Percentiles rank a stretch among this genome's conserved stretches.
Evolutionary conservation across 169 alveolate species (phyloP).

Genomic region (Perkinsus olseni): DNA sequence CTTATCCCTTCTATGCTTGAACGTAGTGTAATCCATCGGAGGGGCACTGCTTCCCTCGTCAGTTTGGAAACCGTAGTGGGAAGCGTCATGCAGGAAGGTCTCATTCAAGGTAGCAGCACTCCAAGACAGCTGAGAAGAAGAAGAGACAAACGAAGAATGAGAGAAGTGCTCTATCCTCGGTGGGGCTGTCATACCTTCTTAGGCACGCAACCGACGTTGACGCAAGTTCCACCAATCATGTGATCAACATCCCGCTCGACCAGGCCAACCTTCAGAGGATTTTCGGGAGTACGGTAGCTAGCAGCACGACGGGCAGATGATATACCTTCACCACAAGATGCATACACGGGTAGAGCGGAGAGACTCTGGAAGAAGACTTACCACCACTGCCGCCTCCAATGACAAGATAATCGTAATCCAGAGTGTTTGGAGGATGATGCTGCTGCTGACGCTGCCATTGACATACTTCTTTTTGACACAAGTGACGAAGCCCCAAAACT

Average conservation of each 20-base stretch:
- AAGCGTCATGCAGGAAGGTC: slow-evolving; percentile 41
- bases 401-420: slow-evolving; percentile 27
- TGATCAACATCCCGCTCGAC: slow-evolving; percentile 48
- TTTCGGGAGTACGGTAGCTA: neutral
- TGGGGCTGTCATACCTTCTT: slow-evolving; percentile 80
- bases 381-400: slow-evolving; percentile 47
- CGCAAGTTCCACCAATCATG: slow-evolving; percentile 85
- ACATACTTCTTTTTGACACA: neutral
- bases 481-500: neutral
- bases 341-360: neutral
- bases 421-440: neutral
- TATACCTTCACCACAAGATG: neutral
- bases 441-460: neutral
- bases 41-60: slow-evolving; percentile 19
- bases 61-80: slow-evolving; percentile 51
- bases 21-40: slow-evolving; percentile 29
- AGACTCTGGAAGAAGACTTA: slow-evolving; percentile 19
- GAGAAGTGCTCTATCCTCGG: too few species aligned
- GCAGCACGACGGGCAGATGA: slow-evolving; percentile 41
- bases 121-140: slow-evolving; percentile 53
- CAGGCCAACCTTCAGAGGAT: neutral
- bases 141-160: neutral
- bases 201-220: slow-evolving; percentile 90
- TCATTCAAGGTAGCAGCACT: slow-evolving; percentile 60
- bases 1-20: slow-evolving; percentile 56